Conservation (phyloP, 257 asterid genomes). For the Solanum pinnatisectum region DNA sequence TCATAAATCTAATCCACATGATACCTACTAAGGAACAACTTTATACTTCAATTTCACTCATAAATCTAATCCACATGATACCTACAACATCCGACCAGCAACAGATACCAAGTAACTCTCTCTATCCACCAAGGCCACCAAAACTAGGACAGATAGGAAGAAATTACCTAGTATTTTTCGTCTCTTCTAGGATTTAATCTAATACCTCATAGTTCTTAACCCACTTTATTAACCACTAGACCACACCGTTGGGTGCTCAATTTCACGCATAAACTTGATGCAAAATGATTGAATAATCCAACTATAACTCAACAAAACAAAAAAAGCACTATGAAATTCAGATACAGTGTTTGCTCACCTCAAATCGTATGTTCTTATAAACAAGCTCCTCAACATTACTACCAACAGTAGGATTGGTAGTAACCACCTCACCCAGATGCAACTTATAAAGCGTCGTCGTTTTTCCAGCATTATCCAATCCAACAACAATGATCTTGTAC, state of each 20-base stretch:
- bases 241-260: neutral
- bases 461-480: constrained; percentile 96
- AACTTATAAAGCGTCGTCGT: constrained; percentile 96
- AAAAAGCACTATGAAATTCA: neutral
- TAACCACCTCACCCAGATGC: constrained; percentile 87
- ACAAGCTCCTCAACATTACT: constrained; percentile 98
- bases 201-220: neutral
- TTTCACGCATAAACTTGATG: neutral
- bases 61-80: too few species aligned
- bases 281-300: neutral
- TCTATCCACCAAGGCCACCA: neutral
- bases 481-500: constrained; percentile 97
- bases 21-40: neutral
- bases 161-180: neutral
- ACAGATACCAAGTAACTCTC: neutral
- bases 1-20: neutral
- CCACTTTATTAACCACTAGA: neutral
- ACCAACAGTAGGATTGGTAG: constrained; percentile 97
- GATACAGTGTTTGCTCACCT: constrained; percentile 29
- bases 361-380: constrained; percentile 85
- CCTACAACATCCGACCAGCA: neutral
- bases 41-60: neutral
- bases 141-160: neutral
- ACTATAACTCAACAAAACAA: neutral
- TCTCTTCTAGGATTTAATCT: neutral